These are phyloP conservation scores for Stentor coeruleus DNA, from an alignment of 73 alveolate species.

Conservation along the genomic window DNA sequence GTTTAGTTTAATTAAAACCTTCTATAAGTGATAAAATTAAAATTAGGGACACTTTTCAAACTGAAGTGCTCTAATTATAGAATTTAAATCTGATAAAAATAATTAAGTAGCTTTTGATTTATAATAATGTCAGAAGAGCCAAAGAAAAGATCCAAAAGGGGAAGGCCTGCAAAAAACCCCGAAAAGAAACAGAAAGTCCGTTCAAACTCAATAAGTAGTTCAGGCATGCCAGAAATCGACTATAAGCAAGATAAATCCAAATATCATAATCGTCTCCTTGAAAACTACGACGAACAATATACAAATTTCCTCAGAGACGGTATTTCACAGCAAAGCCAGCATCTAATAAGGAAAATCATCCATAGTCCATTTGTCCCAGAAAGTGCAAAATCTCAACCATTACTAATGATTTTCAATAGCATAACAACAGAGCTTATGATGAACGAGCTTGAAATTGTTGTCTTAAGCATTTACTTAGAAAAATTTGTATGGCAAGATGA, in stretches of 20 bases:
- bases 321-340: slow-evolving; percentile 18
- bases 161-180: slow-evolving; percentile 24
- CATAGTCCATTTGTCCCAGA: not conserved
- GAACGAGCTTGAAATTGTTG: slow-evolving; percentile 20
- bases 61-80: too few species aligned
- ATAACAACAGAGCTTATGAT: not conserved
- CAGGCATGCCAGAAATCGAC: not conserved
- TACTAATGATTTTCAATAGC: not conserved
- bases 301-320: slow-evolving; percentile 5
- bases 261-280: not conserved
- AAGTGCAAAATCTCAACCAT: too few species aligned
- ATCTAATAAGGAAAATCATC: slow-evolving; percentile 1
- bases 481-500: slow-evolving; percentile 8
- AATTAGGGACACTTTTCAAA: too few species aligned
- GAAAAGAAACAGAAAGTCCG: not conserved
- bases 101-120: not conserved
- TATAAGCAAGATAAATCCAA: not conserved
- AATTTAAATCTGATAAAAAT: too few species aligned
- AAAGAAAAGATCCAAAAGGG: slow-evolving; percentile 13
- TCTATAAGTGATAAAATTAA: too few species aligned
- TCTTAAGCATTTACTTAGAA: not conserved
- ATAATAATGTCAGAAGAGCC: slow-evolving; percentile 19
- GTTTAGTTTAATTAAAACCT: too few species aligned
- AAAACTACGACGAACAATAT: not conserved
- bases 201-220: not conserved